Evolutionary conservation across 2,329 filamentous ascomycete genomes (phyloP).

Genomic region (Scedosporium aurantiacum): DNA sequence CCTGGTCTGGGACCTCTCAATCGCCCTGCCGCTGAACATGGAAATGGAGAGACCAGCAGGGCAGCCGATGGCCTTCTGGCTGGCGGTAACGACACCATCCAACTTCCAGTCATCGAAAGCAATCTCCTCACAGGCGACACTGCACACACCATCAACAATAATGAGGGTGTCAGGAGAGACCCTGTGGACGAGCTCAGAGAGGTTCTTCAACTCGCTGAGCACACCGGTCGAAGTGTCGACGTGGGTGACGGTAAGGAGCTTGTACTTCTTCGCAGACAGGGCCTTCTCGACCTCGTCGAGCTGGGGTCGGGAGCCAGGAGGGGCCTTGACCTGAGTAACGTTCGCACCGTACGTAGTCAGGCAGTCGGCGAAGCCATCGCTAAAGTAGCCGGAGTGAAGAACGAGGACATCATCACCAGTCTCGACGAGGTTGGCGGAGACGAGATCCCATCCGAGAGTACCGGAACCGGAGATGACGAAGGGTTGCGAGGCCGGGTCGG

Average conservation of each 20-base stretch:
- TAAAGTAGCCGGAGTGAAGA: conserved; percentile 94
- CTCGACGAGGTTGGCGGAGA: conserved; percentile 87
- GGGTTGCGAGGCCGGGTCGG: conserved; percentile 70
- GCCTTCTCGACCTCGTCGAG: conserved; percentile 81
- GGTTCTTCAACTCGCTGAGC: conserved; percentile 74
- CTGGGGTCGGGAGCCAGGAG: conserved; percentile 79
- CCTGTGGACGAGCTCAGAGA: conserved; percentile 71
- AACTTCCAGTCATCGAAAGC: conserved; percentile 91
- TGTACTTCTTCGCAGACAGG: conserved; percentile 83
- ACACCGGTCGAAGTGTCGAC: conserved; percentile 97
- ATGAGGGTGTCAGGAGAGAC: conserved; percentile 87
- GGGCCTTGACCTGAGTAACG: conserved; percentile 78
- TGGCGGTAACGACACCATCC: conserved; percentile 86
- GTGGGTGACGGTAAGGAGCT: conserved; percentile 88
- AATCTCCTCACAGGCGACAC: conserved; percentile 91
- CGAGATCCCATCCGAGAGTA: conserved; percentile 92
- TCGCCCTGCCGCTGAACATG: conserved; percentile 82
- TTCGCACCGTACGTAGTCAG: conserved; percentile 83
- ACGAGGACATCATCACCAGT: conserved; percentile 83
- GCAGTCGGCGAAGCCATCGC: conserved; percentile 87
- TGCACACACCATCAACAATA: conserved; percentile 93
- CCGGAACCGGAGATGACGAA: conserved; percentile 91
- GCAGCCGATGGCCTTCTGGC: conserved; percentile 93
- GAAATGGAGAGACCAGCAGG: conserved; percentile 90
- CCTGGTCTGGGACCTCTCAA: conserved; percentile 67